Evolutionary conservation across 768 basidiomycete genomes (phyloP), one percentile per base, ranked within the genome.

Genomic region (Agaricus subrufescens): DNA sequence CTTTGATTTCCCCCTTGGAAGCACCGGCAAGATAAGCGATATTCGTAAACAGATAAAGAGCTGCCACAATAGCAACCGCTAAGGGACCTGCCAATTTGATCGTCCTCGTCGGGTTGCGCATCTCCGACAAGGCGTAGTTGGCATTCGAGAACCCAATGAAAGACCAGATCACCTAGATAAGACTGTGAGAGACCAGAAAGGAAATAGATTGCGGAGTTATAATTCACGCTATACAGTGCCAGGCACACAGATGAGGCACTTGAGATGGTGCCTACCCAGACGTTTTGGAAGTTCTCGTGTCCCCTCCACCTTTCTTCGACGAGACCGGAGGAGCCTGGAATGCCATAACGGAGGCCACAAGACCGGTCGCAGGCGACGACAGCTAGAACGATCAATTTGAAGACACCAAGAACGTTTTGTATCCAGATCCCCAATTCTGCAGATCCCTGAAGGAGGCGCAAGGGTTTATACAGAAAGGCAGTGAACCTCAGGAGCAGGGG

Each of bases 11-110:
- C 15, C 70, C 67, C 57, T 79, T 81, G 9, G 81, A 75, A 19
- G 83, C 79, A n/a, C 77, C 83, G 3, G 76, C 76, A 50, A 83
- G 78, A 61, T 84, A 85, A 4, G 82, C 81, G n/a, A 84, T 58
- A 56, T 84, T 84, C 31, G 79, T 75, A 3, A 75, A 67, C 30
- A 85, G 19, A 60, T 85, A 86, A 8, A 78, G 71, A 0, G 75
- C 59, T 0, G 79, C 69, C 12, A 83, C 77, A 23, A 74, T 67
- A 5, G 66, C 46, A 59, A 85, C 73, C 0, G 83, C 82, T 1
- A 81, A 62, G 10, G 83, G 82, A 3, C 77, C 81, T 1, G 83
- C 84, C 10, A 73, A 69, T 53, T 77, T 77, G 64, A 86, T 72
- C 0, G 82, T 85, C 23, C 75, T 70, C 1, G 80, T 70, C 1